Percentiles rank a stretch among this genome's conserved stretches.
Conservation (phyloP, 2,329 filamentous ascomycete genomes). For the Xylariaceae sp. region DNA sequence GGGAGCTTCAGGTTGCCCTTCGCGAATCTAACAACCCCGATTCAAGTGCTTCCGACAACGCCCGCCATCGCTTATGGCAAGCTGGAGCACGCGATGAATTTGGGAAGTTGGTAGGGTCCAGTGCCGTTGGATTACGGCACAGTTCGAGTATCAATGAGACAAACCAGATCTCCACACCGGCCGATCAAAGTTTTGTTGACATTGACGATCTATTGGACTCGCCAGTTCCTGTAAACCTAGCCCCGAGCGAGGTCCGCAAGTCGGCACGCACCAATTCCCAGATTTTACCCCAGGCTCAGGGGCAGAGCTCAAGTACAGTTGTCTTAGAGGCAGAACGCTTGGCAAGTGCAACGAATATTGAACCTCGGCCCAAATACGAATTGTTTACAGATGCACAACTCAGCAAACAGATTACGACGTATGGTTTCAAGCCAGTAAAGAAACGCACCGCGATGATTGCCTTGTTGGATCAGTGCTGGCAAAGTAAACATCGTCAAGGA, state of each 20-base stretch:
- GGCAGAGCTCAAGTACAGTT: background rate
- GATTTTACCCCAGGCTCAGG: slow-evolving; percentile 17
- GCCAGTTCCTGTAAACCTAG: slow-evolving; percentile 13
- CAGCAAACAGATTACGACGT: slow-evolving; percentile 55
- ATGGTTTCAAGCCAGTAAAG: slow-evolving; percentile 69
- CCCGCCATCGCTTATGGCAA: slow-evolving; percentile 56
- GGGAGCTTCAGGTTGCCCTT: slow-evolving; percentile 58
- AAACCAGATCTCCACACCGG: background rate
- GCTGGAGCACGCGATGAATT: slow-evolving; percentile 62
- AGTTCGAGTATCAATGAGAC: background rate
- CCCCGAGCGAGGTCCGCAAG: background rate
- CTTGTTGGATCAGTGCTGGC: slow-evolving; percentile 66
- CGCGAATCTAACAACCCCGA: slow-evolving; percentile 49
- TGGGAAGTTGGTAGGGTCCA: slow-evolving; percentile 58
- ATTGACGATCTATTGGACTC: slow-evolving; percentile 29
- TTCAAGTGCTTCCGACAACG: slow-evolving; percentile 37
- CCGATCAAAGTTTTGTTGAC: slow-evolving; percentile 26
- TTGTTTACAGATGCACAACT: slow-evolving; percentile 59
- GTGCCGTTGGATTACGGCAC: slow-evolving; percentile 52
- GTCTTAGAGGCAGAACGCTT: background rate
- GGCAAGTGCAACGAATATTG: background rate
- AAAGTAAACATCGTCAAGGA: slow-evolving; percentile 46
- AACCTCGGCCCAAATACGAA: slow-evolving; percentile 51
- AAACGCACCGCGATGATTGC: slow-evolving; percentile 64
- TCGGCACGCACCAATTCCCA: slow-evolving; percentile 13